Conservation (phyloP, 2,329 filamentous ascomycete genomes). For the Aspergillus clavatus region DNA sequence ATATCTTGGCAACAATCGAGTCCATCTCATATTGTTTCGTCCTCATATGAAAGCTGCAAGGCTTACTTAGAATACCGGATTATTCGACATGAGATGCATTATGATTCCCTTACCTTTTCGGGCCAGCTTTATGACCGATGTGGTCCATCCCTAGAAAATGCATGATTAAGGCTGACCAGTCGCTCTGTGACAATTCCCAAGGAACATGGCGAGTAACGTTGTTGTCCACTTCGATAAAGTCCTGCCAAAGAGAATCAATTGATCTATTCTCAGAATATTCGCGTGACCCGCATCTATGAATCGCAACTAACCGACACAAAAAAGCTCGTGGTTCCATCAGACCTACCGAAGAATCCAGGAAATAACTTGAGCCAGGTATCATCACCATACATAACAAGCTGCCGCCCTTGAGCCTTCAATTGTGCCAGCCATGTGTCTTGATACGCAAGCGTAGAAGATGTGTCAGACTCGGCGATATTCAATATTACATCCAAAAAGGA, state of each 20-base stretch:
- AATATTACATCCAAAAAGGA: conserved; percentile 96
- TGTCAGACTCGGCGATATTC: conserved; percentile 93
- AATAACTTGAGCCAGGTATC: conserved; percentile 99
- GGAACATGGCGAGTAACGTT: conserved; percentile 92
- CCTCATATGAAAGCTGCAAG: conserved; percentile 72
- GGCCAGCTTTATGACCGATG: conserved; percentile 94
- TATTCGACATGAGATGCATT: background rate
- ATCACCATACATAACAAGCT: conserved; percentile 91
- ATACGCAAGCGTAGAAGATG: conserved; percentile 74
- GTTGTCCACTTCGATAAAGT: conserved; percentile 95
- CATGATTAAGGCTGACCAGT: conserved; percentile 91
- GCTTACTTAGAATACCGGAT: conserved; percentile 18
- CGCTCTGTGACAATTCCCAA: conserved; percentile 65
- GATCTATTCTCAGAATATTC: conserved; percentile 4
- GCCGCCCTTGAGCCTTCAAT: conserved; percentile 71
- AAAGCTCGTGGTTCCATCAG: conserved; percentile 94
- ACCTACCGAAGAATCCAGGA: conserved; percentile 76
- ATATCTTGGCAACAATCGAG: conserved; percentile 69
- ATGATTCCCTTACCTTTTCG: conserved; percentile 57
- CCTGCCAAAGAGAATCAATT: conserved; percentile 48
- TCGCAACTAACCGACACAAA: conserved; percentile 77
- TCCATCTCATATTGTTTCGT: conserved; percentile 96
- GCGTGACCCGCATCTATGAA: background rate
- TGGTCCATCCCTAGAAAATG: conserved; percentile 96
- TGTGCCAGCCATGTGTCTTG: conserved; percentile 98